phyloP scores from a whole-genome alignment of 306 rosid species.

The Sphenostylis stenocarpa region DNA sequence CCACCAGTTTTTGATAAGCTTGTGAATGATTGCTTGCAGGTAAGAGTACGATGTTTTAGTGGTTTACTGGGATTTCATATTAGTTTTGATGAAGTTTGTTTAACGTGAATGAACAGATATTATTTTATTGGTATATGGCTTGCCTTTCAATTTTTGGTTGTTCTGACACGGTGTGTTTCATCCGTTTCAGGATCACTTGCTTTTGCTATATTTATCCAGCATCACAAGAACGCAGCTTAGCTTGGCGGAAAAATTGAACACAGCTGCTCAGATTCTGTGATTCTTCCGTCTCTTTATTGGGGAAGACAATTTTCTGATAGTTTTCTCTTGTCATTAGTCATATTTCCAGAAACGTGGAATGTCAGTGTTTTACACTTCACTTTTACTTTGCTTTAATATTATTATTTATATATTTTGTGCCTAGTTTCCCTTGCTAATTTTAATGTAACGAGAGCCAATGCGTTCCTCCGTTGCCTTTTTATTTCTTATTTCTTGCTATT shows the following conservation, averaged over 20 bases:
- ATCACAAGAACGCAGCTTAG: constrained; percentile 85
- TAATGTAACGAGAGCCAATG: constrained; percentile 8
- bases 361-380: constrained; percentile 8
- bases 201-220: constrained; percentile 80
- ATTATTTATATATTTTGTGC: constrained; percentile 28
- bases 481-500: background rate
- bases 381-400: background rate
- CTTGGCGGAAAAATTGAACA: constrained; percentile 90
- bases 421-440: background rate
- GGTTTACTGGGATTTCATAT: background rate
- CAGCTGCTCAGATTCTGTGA: constrained; percentile 92
- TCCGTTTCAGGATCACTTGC: constrained; percentile 71
- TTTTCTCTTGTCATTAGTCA: background rate
- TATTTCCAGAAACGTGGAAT: constrained; percentile 14
- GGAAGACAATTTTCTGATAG: background rate
- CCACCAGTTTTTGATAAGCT: constrained; percentile 77
- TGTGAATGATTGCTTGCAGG: constrained; percentile 81
- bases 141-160: background rate
- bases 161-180: constrained; percentile 1
- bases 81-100: background rate
- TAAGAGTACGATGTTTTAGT: constrained; percentile 18
- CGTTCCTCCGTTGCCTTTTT: background rate
- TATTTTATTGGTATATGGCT: constrained; percentile 6
- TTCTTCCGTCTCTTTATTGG: background rate
- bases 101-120: background rate